A percentile compares a stretch with the other conserved stretches of the same genome.
Conservation (phyloP, 805 yeast species). For the Pichia cephalocereana region DNA sequence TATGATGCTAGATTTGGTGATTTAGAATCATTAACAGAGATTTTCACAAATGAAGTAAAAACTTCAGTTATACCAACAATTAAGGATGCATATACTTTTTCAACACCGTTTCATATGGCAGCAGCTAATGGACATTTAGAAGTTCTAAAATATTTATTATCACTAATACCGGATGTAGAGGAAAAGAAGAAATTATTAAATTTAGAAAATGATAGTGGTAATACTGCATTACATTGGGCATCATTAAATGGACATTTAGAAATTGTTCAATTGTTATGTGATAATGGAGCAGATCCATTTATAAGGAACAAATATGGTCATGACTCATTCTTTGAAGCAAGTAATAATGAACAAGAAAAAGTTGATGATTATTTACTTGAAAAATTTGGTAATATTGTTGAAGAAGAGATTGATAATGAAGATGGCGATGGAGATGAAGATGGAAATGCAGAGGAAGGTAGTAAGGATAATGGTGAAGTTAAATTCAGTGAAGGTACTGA, state of each 20-base stretch:
- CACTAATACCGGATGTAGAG: slow-evolving; percentile 35
- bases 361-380: slow-evolving; percentile 71
- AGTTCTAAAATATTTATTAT: slow-evolving; percentile 50
- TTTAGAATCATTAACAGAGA: slow-evolving; percentile 58
- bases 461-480: slow-evolving; percentile 14
- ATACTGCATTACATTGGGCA: slow-evolving; percentile 97
- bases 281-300: slow-evolving; percentile 75
- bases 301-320: slow-evolving; percentile 65
- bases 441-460: slow-evolving; percentile 21
- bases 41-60: slow-evolving; percentile 49
- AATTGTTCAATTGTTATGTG: slow-evolving; percentile 61
- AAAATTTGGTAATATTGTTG: slow-evolving; percentile 56
- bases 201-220: slow-evolving; percentile 67
- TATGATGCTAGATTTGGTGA: slow-evolving; percentile 88
- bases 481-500: slow-evolving; percentile 42
- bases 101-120: slow-evolving; percentile 90
- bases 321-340: slow-evolving; percentile 87
- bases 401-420: slow-evolving; percentile 38
- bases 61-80: slow-evolving; percentile 35
- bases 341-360: slow-evolving; percentile 61
- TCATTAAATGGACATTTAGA: slow-evolving; percentile 76
- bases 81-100: slow-evolving; percentile 52
- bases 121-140: slow-evolving; percentile 87
- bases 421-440: slow-evolving; percentile 29
- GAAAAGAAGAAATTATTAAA: slow-evolving; percentile 38